Percentiles rank a stretch among this genome's conserved stretches.
These are phyloP conservation scores for Fraxinus quadrangulata DNA, from an alignment of 257 asterid genomes.

Conservation along the genomic window DNA sequence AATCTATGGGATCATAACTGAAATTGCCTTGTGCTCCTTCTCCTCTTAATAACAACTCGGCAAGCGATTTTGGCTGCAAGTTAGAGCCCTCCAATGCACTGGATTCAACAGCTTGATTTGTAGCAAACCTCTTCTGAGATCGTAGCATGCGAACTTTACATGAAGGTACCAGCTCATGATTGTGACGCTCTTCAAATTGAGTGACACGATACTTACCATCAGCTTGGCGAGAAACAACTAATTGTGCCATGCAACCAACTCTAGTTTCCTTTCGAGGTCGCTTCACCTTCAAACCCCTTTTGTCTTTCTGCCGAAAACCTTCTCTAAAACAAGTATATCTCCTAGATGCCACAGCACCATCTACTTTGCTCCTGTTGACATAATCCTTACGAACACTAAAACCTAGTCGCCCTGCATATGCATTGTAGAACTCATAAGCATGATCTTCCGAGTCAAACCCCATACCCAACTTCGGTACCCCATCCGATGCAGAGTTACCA, in stretches of 20 bases:
- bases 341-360: slow-evolving; percentile 55
- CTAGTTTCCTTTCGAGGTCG: slow-evolving; percentile 62
- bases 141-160: slow-evolving; percentile 48
- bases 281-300: slow-evolving; percentile 52
- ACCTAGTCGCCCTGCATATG: slow-evolving; percentile 55
- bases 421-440: slow-evolving; percentile 62
- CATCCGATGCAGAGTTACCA: slow-evolving; percentile 38
- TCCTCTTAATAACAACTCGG: slow-evolving; percentile 41
- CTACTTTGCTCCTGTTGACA: slow-evolving; percentile 57
- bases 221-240: slow-evolving; percentile 58
- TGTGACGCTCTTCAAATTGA: slow-evolving; percentile 59
- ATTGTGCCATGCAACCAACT: slow-evolving; percentile 66
- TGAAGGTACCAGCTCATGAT: slow-evolving; percentile 59
- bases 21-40: slow-evolving; percentile 29
- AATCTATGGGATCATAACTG: slow-evolving; percentile 40
- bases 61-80: slow-evolving; percentile 38
- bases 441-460: slow-evolving; percentile 59
- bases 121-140: slow-evolving; percentile 52
- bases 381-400: slow-evolving; percentile 62
- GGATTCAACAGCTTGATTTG: slow-evolving; percentile 35
- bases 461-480: slow-evolving; percentile 67
- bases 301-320: slow-evolving; percentile 57
- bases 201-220: slow-evolving; percentile 68
- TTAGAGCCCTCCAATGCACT: slow-evolving; percentile 35
- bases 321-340: slow-evolving; percentile 66